Base-by-base conservation (phyloP, 2,329 filamentous ascomycete genomes). In the Rutstroemia sp. region DNA sequence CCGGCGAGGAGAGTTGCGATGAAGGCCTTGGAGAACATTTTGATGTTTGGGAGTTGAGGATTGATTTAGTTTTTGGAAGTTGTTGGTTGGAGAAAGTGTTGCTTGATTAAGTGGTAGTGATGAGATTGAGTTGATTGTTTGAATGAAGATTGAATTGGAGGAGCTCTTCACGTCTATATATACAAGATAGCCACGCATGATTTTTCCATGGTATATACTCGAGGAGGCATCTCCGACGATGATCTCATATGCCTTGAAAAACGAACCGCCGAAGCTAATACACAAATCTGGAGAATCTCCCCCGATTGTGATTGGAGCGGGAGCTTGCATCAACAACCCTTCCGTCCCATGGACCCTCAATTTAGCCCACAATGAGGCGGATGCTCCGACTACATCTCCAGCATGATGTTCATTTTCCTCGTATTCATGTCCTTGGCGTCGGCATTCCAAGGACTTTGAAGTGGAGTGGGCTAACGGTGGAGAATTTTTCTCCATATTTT, bases 21-120 rank as follows among this genome's bases (percentile, higher is more conserved):
- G 57, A 57, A 45, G 17, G 48, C 23, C 49, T 57, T 58, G 54
- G 57, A 51, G 44, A 51, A 56, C 57, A 58, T 58, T 1, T 56
- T 58, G 55, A 57, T 50, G 19, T 36, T 25, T 51, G 21, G 16
- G 19, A 25, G 44, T 46, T 23, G 44, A 42, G 16, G 30, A 34
- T 44, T 19, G 21, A 12, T 46, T 47, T 27, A 10, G 23, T 25
- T 46, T 23, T 27, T 19, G 14, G 9, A 27, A 25, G 16, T 23
- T 46, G 21, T 25, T 19, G 27, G 16, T 23, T 16, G n/a, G 5
- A 25, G 25, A 46, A 46, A 46, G 23, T 25, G 21, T 46, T 21
- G 19, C 16, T 30, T 17, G n/a, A 10, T 46, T 19, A 10, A 44
- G n/a, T 44, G 17, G 40, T 17, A 44, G 21, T 45, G 19, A 45